phyloP scores from a whole-genome alignment of 2,329 filamentous ascomycete species.

The Paecilomyces sp. region DNA sequence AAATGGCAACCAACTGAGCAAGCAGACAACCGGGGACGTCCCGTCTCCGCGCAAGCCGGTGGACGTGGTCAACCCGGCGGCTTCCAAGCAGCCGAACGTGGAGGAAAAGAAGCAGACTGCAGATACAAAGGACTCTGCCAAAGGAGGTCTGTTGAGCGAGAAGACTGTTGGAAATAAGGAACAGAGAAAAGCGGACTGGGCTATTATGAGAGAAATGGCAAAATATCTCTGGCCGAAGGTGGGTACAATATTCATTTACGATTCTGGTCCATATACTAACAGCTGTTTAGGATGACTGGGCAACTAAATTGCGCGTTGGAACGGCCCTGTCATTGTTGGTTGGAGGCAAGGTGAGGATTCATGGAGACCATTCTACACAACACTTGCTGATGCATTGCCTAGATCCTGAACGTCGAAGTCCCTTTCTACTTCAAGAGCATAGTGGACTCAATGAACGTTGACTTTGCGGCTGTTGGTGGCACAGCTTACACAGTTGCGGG shows the following conservation, averaged over 20 bases:
- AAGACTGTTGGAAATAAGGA: slow-evolving; percentile 66
- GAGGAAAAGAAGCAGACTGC: slow-evolving; percentile 11
- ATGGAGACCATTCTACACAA: not conserved
- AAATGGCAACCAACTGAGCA: slow-evolving; percentile 12
- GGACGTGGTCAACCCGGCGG: slow-evolving; percentile 6
- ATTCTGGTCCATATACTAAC: not conserved
- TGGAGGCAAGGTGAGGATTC: slow-evolving; percentile 65
- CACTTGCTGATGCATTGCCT: slow-evolving; percentile 12
- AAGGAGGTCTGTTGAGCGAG: slow-evolving; percentile 56
- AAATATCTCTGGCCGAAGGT: slow-evolving; percentile 91
- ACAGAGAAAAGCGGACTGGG: slow-evolving; percentile 95
- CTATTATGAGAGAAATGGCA: slow-evolving; percentile 97
- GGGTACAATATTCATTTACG: slow-evolving; percentile 6
- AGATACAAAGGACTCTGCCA: slow-evolving; percentile 19
- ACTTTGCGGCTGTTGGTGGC: slow-evolving; percentile 77
- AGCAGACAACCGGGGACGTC: slow-evolving; percentile 12
- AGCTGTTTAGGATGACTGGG: slow-evolving; percentile 55
- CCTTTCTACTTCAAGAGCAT: slow-evolving; percentile 99
- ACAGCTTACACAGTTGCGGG: slow-evolving; percentile 85
- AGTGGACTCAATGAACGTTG: slow-evolving; percentile 95
- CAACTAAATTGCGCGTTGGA: slow-evolving; percentile 76
- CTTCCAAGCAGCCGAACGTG: slow-evolving; percentile 13
- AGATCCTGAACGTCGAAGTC: slow-evolving; percentile 88
- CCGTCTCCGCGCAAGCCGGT: slow-evolving; percentile 9
- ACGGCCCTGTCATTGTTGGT: slow-evolving; percentile 77